These are phyloP conservation scores for Moesziomyces sp. DNA, from an alignment of 1,284 basidiomycete genomes.

Conservation along the genomic window DNA sequence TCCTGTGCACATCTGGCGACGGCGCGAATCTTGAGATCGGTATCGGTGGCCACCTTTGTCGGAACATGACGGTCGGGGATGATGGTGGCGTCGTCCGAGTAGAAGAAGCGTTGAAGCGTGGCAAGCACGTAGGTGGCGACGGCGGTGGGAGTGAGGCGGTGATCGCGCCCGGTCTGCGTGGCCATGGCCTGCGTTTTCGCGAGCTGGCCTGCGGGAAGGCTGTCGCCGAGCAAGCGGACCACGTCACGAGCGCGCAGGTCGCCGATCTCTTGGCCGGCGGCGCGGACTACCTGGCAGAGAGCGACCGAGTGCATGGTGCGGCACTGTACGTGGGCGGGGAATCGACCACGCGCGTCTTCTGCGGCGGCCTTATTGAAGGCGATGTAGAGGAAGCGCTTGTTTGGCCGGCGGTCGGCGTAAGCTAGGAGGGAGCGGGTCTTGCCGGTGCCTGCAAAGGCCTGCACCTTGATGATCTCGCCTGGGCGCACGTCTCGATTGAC, in stretches of 20 bases:
- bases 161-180: constrained; percentile 33
- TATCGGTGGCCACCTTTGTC: constrained; percentile 42
- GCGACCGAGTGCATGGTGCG: constrained; percentile 63
- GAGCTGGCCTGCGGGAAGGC: constrained; percentile 49
- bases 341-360: constrained; percentile 45
- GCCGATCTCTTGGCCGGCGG: constrained; percentile 48
- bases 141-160: constrained; percentile 49
- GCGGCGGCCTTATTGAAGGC: constrained; percentile 63
- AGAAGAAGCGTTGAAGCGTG: constrained; percentile 58
- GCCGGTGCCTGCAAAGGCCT: constrained; percentile 62
- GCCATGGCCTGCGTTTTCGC: constrained; percentile 21
- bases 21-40: constrained; percentile 46
- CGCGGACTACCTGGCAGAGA: constrained; percentile 47
- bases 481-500: constrained; percentile 46
- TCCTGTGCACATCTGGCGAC: constrained; percentile 43
- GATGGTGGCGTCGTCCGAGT: constrained; percentile 51
- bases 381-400: constrained; percentile 57
- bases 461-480: constrained; percentile 58
- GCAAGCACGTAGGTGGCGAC: constrained; percentile 59
- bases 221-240: constrained; percentile 39
- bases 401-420: constrained; percentile 51
- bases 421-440: constrained; percentile 60
- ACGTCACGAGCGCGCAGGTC: constrained; percentile 54
- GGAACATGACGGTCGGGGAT: constrained; percentile 52
- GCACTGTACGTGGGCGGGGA: constrained; percentile 58